Evolutionary conservation across 2,329 filamentous ascomycete species (phyloP), one percentile per base, ranked within the genome.

Genomic region (Pseudocercospora fijiensis): DNA sequence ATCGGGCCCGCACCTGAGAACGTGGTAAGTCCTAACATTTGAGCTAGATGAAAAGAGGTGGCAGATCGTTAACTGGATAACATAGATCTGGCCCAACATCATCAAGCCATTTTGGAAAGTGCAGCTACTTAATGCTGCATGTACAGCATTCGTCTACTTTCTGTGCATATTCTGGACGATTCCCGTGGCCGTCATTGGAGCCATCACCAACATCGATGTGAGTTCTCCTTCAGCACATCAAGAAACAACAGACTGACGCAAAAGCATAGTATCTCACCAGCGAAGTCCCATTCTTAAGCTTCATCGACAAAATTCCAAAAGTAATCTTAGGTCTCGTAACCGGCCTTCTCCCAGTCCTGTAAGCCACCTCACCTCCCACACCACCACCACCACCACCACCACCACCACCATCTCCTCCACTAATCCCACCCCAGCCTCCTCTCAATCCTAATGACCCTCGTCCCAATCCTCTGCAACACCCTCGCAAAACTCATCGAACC

Each of bases 161-260:
- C 72, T 80, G 68, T 78, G 80, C 65, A 75, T 82, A 52, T 82
- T 82, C 73, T 82, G 76, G 71, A 76, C 79, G 4, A 71, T 82
- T 26, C 80, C 80, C 30, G 79, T 81, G 8, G 77, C 78, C 9
- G 74, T 80, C 51, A 77, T 81, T 57, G 80, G 79, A 73, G 62
- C 75, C 16, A 73, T 82, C 47, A 79, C 79, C 37, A 79, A 82
- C 67, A 75, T 82, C 72, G 77, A 61, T 11, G 45, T 49, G 45
- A 49, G 45, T 49, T 2, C 13, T 37, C 6, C 8, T 22, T 9
- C 45, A 16, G 22, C 18, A 24, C 11, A 10, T 8, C 3, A 24
- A 9, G 9, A 2, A 7, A n/a, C 18, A 4, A 24, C 11, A 1
- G 7, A 24, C 45, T 49, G 45, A 49, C 22, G 8, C 9, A 13